Base-by-base conservation (phyloP, 169 alveolate genomes). In the Plasmodium fragile region DNA sequence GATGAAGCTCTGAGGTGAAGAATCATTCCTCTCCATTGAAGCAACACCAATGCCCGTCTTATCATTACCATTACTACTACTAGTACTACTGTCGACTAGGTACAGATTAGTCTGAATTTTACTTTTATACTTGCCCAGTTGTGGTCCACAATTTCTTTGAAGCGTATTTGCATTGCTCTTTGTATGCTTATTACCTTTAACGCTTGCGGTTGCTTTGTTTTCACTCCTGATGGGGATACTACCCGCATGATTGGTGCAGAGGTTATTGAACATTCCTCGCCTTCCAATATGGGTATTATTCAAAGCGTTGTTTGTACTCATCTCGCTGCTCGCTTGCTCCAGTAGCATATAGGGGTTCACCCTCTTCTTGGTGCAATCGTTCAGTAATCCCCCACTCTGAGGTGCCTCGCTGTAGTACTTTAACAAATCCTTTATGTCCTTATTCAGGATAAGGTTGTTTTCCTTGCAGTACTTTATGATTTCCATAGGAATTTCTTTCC, bases 401-500 rank as follows among this genome's bases (percentile, higher is more conserved):
- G 36, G 6, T 0, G 65, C 18, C 1, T 80, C 87, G 13, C 39
- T 52, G 36, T 43, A 52, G 10, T 30, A 52, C 8, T 80, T 80
- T 30, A 80, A 49, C 11, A 80, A 1, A 1, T 80, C 87, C 32
- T 52, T 80, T 80, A 28, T 49, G 18, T 80, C 78, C 1, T 80
- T 36, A 22, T 10, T 52, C 52, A 43, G 16, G n/a, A 49, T 13
- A 28, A 80, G 32, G 22, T 80, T 80, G 36, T 80, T 80, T 49
- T 80, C 75, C 53, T 80, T 80, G 49, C 87, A 80, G 49, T 45
- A 80, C 13, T 22, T 80, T 80, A 52, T 22, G 2, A 49, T 80
- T 13, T 80, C 87, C 22, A 36, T 25, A n/a, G 75, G 52, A 52
- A 80, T 55, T 22, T 45, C 8, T 13, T 52, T 52, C 11, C 52